A percentile compares a stretch with the other conserved stretches of the same genome.
phyloP scores from a whole-genome alignment of 2,329 filamentous ascomycete genomes.

The Aspergillus quadrilineatus region DNA sequence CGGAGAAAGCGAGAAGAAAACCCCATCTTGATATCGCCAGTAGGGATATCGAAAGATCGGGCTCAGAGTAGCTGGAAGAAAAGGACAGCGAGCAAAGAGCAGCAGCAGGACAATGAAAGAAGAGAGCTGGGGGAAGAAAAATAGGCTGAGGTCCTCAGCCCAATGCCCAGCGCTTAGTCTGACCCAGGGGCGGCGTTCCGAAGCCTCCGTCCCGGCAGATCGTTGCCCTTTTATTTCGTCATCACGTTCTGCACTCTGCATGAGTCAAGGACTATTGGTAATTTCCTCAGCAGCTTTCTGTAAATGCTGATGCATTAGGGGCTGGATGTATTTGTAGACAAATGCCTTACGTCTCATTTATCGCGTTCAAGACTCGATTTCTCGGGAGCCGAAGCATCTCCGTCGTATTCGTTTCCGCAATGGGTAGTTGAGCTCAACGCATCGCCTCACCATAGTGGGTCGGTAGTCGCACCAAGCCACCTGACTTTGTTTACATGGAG shows the following conservation, averaged over 20 bases:
- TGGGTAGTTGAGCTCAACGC: not conserved
- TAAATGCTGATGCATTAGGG: not conserved
- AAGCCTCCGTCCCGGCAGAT: slow-evolving; percentile 26
- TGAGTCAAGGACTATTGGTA: not conserved
- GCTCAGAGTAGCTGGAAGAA: slow-evolving; percentile 8
- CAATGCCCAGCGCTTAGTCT: slow-evolving; percentile 12
- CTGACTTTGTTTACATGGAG: not conserved
- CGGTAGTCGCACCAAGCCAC: not conserved
- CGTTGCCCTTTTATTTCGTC: slow-evolving; percentile 18
- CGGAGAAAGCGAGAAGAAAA: slow-evolving; percentile 46
- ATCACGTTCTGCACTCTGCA: not conserved
- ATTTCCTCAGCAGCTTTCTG: not conserved
- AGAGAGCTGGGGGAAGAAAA: slow-evolving; percentile 9
- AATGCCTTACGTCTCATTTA: not conserved
- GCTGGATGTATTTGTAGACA: not conserved
- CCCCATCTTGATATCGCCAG: slow-evolving; percentile 35
- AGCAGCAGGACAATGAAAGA: slow-evolving; percentile 13
- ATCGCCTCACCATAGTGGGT: slow-evolving; percentile 5
- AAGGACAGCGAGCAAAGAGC: slow-evolving; percentile 18
- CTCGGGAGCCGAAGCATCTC: not conserved
- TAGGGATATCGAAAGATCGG: slow-evolving; percentile 16
- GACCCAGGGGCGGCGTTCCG: slow-evolving; percentile 21
- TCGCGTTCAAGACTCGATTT: not conserved
- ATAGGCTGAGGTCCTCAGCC: slow-evolving; percentile 18
- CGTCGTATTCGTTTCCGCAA: slow-evolving; percentile 11